phyloP scores from a whole-genome alignment of 768 basidiomycete genomes.

The Mycena venus region DNA sequence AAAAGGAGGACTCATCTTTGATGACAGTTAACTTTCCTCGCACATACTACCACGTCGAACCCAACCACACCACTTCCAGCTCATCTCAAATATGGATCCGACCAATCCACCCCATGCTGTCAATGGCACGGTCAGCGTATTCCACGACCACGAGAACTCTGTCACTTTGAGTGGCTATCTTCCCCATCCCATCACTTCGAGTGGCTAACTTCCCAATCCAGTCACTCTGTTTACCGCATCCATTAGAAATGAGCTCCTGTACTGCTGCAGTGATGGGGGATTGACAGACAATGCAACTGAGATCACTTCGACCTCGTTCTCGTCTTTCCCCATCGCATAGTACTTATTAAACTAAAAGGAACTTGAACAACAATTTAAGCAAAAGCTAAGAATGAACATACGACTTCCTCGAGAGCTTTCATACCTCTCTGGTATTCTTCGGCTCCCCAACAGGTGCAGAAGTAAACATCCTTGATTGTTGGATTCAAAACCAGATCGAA shows the following conservation, averaged over 20 bases:
- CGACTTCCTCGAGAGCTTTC: slow-evolving; percentile 30
- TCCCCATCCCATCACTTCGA: neutral
- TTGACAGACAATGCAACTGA: too few relatives aligned
- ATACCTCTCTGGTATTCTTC: slow-evolving; percentile 19
- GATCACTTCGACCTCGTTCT: too few relatives aligned
- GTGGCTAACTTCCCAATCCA: neutral
- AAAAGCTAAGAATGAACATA: too few relatives aligned
- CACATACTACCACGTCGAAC: neutral
- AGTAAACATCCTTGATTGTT: too few relatives aligned
- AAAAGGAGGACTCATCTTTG: too few relatives aligned
- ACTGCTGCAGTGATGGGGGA: too few relatives aligned
- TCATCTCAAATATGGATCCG: neutral
- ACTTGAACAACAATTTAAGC: too few relatives aligned
- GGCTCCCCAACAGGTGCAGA: neutral
- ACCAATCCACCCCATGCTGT: neutral
- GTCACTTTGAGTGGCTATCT: neutral
- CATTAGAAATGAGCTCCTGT: too few relatives aligned
- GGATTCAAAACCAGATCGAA: neutral
- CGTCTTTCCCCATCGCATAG: too few relatives aligned
- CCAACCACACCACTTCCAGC: neutral
- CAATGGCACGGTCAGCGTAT: neutral
- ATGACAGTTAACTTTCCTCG: too few relatives aligned
- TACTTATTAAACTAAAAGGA: too few relatives aligned
- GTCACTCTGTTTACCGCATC: neutral
- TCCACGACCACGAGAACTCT: neutral